A percentile compares a stretch with the other conserved stretches of the same genome.
Evolutionary conservation across 169 alveolate genomes (phyloP).

Genomic region (Plasmodium vivax): DNA sequence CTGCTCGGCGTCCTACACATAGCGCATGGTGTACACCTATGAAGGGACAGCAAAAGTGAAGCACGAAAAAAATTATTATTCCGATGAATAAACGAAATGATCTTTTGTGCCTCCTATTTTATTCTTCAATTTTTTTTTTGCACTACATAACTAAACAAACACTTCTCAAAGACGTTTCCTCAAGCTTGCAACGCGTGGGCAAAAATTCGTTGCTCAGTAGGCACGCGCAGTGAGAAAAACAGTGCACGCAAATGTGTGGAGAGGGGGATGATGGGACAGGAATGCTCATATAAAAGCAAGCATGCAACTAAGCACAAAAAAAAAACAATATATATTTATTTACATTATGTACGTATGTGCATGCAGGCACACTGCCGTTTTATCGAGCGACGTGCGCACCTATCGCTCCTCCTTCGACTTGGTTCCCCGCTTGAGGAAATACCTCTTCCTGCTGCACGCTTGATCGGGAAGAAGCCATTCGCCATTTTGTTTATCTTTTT

Average conservation of each 20-base stretch:
- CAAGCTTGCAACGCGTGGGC: neutral
- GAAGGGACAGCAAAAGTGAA: neutral
- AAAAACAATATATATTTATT: neutral
- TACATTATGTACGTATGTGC: neutral
- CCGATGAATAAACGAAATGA: neutral
- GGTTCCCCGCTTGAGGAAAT: neutral
- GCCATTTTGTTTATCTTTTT: neutral
- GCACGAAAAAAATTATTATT: neutral
- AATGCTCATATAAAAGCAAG: neutral
- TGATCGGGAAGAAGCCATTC: neutral
- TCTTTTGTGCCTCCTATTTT: neutral
- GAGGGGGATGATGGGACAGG: neutral
- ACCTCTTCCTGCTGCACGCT: neutral
- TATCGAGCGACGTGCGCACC: neutral
- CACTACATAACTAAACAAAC: neutral
- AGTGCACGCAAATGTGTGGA: neutral
- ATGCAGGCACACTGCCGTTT: neutral
- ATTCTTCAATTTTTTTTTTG: neutral
- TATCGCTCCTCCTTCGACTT: neutral
- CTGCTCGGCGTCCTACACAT: neutral
- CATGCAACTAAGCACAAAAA: neutral
- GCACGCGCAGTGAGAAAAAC: neutral
- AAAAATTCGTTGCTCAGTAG: neutral
- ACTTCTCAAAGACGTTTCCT: neutral
- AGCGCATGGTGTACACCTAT: neutral